Conservation (phyloP, 768 basidiomycete genomes). For the Tylopilus felleus region DNA sequence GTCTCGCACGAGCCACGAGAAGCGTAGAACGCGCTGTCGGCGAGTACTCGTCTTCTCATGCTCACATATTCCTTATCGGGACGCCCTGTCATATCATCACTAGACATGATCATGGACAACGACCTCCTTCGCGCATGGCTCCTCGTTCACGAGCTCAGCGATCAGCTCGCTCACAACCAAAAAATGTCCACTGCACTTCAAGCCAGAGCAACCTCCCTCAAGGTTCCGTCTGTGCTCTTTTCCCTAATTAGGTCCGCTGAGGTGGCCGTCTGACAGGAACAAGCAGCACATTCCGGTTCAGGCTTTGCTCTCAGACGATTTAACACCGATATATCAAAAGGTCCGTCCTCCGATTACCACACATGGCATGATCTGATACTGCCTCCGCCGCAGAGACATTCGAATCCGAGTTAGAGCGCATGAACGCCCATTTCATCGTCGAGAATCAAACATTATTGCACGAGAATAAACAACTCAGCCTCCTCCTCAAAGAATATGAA, state of each 20-base stretch:
- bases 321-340: constrained; percentile 85
- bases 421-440: constrained; percentile 84
- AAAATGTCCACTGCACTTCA: constrained; percentile 68
- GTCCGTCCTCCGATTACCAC: constrained; percentile 34
- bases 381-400: constrained; percentile 64
- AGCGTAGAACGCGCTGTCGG: background rate
- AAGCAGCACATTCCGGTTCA: constrained; percentile 66
- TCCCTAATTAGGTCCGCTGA: constrained; percentile 8
- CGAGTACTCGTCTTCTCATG: constrained; percentile 6
- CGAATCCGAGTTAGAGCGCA: constrained; percentile 87
- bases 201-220: constrained; percentile 64
- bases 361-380: constrained; percentile 13
- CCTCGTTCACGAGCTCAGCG: constrained; percentile 76
- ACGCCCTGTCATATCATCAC: background rate
- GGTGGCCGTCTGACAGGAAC: constrained; percentile 45
- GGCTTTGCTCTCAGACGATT: constrained; percentile 80
- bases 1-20: background rate
- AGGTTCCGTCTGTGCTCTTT: constrained; percentile 50
- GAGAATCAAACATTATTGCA: constrained; percentile 91
- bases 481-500: constrained; percentile 92
- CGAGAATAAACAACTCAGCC: constrained; percentile 92
- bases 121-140: constrained; percentile 77
- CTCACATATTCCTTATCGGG: constrained; percentile 6
- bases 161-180: constrained; percentile 80
- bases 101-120: constrained; percentile 50